phyloP scores from a whole-genome alignment of 768 basidiomycete species.

The Strobilomyces dryophilus region DNA sequence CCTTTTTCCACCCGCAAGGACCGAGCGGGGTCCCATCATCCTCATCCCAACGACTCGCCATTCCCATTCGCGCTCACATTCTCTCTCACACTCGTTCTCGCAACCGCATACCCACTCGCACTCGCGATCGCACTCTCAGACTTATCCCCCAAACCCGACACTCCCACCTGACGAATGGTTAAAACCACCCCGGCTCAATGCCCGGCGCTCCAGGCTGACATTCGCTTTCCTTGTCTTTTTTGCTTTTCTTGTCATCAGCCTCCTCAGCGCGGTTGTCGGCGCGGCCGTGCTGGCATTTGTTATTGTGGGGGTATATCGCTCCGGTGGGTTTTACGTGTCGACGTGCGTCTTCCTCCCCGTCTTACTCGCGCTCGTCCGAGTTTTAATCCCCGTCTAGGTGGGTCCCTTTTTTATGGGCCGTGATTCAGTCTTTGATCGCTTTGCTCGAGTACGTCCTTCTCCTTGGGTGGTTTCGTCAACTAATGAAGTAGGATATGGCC shows the following conservation, averaged over 20 bases:
- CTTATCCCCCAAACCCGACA: neutral
- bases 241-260: slow-evolving; percentile 30
- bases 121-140: neutral
- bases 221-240: slow-evolving; percentile 41
- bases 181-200: slow-evolving; percentile 26
- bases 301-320: neutral
- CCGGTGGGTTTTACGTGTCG: neutral
- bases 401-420: slow-evolving; percentile 41
- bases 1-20: slow-evolving; percentile 32
- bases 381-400: slow-evolving; percentile 16
- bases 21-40: neutral
- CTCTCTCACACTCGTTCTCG: neutral
- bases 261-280: neutral
- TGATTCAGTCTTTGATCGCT: slow-evolving; percentile 38
- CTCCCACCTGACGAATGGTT: slow-evolving; percentile 6
- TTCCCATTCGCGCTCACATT: neutral
- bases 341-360: neutral
- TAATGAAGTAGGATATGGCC: slow-evolving; percentile 38
- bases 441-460: slow-evolving; percentile 33
- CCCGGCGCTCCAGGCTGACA: slow-evolving; percentile 33
- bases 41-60: neutral
- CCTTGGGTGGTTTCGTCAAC: neutral
- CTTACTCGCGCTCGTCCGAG: neutral
- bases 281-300: slow-evolving; percentile 34
- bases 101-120: neutral